Percentiles rank a stretch among this genome's conserved stretches.
Conservation (phyloP, 2,329 filamentous ascomycete species). For the Xylogone sp. region DNA sequence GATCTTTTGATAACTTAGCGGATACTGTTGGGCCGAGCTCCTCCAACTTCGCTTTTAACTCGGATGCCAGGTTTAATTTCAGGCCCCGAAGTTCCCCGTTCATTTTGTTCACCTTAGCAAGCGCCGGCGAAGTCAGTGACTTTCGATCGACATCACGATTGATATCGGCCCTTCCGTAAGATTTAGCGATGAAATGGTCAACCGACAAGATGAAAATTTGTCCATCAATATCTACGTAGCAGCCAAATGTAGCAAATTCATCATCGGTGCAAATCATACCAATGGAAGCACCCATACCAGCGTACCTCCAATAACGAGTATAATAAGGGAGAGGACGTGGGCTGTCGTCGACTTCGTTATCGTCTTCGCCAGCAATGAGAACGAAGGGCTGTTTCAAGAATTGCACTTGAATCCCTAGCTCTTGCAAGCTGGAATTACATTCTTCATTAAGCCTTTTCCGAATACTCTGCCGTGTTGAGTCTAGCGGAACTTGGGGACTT, state of each 20-base stretch:
- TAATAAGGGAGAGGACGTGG: background rate
- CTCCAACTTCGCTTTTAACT: background rate
- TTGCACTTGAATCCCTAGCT: background rate
- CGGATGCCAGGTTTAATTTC: background rate
- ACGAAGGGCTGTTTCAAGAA: background rate
- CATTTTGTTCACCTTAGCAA: background rate
- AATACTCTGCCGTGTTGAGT: background rate
- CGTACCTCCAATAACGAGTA: background rate
- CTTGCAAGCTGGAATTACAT: background rate
- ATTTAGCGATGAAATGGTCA: background rate
- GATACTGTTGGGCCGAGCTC: too few relatives aligned
- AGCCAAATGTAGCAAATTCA: background rate
- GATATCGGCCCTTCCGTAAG: background rate
- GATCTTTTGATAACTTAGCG: background rate
- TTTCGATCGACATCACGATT: background rate
- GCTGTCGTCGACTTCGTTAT: background rate
- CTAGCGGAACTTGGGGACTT: background rate
- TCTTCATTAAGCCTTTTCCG: background rate
- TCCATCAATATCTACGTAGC: slow-evolving; percentile 1
- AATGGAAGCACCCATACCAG: slow-evolving; percentile 1
- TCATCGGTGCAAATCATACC: background rate
- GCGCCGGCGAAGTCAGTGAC: background rate
- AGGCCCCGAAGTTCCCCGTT: background rate
- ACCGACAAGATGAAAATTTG: background rate
- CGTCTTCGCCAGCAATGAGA: background rate